Base-by-base conservation (phyloP, 2,329 filamentous ascomycete genomes). In the Chalaropsis thielavioides region DNA sequence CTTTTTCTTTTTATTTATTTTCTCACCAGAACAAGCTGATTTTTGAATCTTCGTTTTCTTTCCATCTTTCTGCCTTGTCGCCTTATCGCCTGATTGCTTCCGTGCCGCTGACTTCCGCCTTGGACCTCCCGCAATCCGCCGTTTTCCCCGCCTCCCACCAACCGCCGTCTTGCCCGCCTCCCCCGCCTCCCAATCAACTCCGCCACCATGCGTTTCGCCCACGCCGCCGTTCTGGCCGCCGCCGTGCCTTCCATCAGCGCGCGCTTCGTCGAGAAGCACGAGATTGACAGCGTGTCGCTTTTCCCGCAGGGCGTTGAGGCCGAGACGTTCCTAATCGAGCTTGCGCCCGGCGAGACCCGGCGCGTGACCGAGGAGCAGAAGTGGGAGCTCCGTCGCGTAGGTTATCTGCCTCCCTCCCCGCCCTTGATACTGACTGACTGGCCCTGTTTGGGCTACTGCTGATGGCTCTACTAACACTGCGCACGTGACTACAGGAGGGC, bases 351-450 rank as follows among this genome's bases (percentile, higher is more conserved):
- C 65, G 81, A 92, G 73, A 92, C 86, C 27, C 79, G 82, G 79
- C 94, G 89, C 88, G 87, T 96, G 40, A 95, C 90, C 0, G 92
- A 97, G 71, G 89, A 96, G 43, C 86, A 96, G 77, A 99, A 97
- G 76, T 96, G 92, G 91, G 85, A 87, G 74, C 78, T 97, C 69
- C 86, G 88, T 72, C 81, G 90, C 70, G 91, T 95, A 81, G 66
- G 83, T 76, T 13, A 54, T 63, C 0, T 2, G 15, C 17, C 5
- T 11, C 22, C 8, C 19, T 17, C 13, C 22, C 22, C 1, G 44
- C 10, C 2, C 35, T 8, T 38, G 5, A 38, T 38, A 38, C 35
- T 38, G 35, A 38, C 35, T 38, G 35, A 10, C 35, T 10, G 8
- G 35, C 31, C 7, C 31, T 35, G 31, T 35, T 7, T 35, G 31